Conservation (phyloP, 805 yeast species). For the Blastobotrys americana region DNA sequence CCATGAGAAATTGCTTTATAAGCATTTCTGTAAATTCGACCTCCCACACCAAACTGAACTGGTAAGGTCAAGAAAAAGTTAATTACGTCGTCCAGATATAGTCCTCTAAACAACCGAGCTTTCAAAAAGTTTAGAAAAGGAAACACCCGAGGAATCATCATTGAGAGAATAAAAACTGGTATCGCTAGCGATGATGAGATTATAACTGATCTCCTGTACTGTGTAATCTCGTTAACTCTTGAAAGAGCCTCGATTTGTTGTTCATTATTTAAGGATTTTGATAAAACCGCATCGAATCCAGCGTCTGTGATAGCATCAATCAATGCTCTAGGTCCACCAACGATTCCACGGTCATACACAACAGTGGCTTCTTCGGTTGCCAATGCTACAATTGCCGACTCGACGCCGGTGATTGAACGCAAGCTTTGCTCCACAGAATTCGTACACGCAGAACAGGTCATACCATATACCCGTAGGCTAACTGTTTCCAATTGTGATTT, state of each 20-base stretch:
- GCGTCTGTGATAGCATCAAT: slow-evolving; percentile 44
- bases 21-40: slow-evolving; percentile 58
- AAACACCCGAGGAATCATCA: slow-evolving; percentile 34
- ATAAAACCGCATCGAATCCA: slow-evolving; percentile 48
- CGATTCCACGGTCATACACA: slow-evolving; percentile 39
- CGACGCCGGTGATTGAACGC: slow-evolving; percentile 41
- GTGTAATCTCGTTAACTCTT: slow-evolving; percentile 60
- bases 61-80: slow-evolving; percentile 52
- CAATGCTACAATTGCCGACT: slow-evolving; percentile 42
- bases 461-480: slow-evolving; percentile 43
- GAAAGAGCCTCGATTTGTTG: slow-evolving; percentile 65
- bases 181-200: slow-evolving; percentile 49
- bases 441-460: slow-evolving; percentile 55
- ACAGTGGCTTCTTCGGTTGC: slow-evolving; percentile 50
- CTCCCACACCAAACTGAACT: slow-evolving; percentile 62
- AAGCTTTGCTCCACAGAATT: slow-evolving; percentile 44
- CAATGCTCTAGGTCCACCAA: slow-evolving; percentile 58
- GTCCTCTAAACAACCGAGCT: slow-evolving; percentile 46
- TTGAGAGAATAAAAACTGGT: slow-evolving; percentile 44
- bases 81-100: slow-evolving; percentile 56
- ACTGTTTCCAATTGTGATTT: slow-evolving; percentile 14
- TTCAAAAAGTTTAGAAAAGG: slow-evolving; percentile 30
- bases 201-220: slow-evolving; percentile 57
- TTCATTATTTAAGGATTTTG: slow-evolving; percentile 45
- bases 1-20: slow-evolving; percentile 58